Conservation (phyloP, 1,139 yeast species). For the Blastobotrys proliferans region DNA sequence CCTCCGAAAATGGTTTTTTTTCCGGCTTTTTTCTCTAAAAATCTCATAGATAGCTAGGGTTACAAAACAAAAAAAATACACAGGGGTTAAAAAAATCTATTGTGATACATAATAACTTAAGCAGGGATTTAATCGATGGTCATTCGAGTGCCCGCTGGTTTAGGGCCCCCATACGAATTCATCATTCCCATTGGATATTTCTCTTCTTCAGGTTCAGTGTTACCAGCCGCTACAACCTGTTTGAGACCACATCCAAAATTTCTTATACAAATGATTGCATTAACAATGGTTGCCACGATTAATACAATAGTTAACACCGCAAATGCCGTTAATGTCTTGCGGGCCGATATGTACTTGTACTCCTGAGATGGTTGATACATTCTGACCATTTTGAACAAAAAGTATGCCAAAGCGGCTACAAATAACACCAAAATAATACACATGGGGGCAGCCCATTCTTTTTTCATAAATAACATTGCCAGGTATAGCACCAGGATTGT, state of each 20-base stretch:
- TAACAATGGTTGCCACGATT: slow-evolving; percentile 38
- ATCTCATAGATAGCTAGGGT: too few species aligned
- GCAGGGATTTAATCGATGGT: slow-evolving; percentile 14
- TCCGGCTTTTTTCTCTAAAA: too few species aligned
- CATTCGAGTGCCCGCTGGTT: slow-evolving; percentile 9
- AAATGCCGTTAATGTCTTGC: slow-evolving; percentile 47
- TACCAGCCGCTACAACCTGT: slow-evolving; percentile 20
- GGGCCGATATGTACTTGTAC: slow-evolving; percentile 44
- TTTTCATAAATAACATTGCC: slow-evolving; percentile 41
- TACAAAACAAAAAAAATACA: too few species aligned
- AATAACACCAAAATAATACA: slow-evolving; percentile 36
- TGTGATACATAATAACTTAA: too few species aligned
- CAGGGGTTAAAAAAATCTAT: too few species aligned
- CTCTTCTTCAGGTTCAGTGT: slow-evolving; percentile 11
- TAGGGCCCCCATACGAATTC: slow-evolving; percentile 1
- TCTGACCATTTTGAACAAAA: slow-evolving; percentile 48
- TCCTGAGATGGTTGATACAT: slow-evolving; percentile 47
- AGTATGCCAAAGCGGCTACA: slow-evolving; percentile 46
- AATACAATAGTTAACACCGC: slow-evolving; percentile 46
- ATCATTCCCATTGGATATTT: slow-evolving; percentile 12
- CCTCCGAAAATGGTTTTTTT: too few species aligned
- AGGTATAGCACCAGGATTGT: slow-evolving; percentile 41
- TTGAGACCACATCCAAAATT: slow-evolving; percentile 45
- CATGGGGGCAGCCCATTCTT: slow-evolving; percentile 39
- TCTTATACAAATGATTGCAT: slow-evolving; percentile 38